Conservation (phyloP, 1,139 yeast genomes). For the Pichia sp. region DNA sequence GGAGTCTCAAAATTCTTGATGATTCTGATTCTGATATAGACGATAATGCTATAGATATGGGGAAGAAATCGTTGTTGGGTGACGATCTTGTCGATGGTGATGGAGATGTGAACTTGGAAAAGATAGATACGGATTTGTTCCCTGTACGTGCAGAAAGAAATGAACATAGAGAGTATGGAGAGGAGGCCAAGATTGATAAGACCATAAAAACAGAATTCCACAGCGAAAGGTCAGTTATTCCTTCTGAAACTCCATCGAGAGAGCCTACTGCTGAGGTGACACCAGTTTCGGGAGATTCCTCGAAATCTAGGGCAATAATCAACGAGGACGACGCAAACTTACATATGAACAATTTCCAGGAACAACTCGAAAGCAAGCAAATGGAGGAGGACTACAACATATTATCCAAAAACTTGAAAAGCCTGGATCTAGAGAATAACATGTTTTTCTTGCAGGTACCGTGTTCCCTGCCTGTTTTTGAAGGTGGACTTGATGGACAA, state of each 20-base stretch:
- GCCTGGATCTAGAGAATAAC: constrained; percentile 8
- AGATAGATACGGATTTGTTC: constrained; percentile 43
- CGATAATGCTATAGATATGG: constrained; percentile 17
- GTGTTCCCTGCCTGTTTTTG: constrained; percentile 55
- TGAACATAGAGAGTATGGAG: constrained; percentile 36
- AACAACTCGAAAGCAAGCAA: constrained; percentile 32
- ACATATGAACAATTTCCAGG: constrained; percentile 29
- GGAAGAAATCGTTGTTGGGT: constrained; percentile 3
- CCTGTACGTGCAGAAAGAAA: constrained; percentile 49
- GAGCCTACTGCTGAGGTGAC: constrained; percentile 14
- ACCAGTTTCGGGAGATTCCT: constrained; percentile 11
- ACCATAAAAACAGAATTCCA: constrained; percentile 30
- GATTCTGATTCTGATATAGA: constrained; percentile 18
- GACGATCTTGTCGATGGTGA: constrained; percentile 27
- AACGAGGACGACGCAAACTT: constrained; percentile 18
- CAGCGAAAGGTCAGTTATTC: constrained; percentile 23
- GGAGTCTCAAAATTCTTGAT: constrained; percentile 20
- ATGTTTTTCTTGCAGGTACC: constrained; percentile 67
- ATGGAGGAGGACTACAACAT: constrained; percentile 35
- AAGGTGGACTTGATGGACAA: constrained; percentile 42
- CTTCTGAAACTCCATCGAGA: constrained; percentile 24
- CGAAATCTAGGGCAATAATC: constrained; percentile 1
- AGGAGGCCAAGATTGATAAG: constrained; percentile 24
- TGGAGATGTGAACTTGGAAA: constrained; percentile 41
- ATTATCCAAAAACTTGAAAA: constrained; percentile 28